Percentiles rank a stretch among this genome's conserved stretches.
Evolutionary conservation across 1,284 basidiomycete species (phyloP).

Genomic region (Sphagnurus paluster): DNA sequence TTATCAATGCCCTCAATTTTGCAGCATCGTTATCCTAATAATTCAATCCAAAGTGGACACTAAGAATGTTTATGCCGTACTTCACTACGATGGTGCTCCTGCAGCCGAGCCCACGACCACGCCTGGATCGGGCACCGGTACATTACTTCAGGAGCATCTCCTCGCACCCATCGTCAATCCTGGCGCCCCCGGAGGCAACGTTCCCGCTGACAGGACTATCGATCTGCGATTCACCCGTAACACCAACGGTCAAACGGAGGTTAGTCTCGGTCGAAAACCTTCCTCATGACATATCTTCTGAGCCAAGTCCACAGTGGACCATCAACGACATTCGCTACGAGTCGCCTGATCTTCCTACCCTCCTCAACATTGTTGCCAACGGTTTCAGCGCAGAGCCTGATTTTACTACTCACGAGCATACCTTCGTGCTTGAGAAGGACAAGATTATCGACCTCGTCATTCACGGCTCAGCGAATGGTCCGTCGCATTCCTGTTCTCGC

Average conservation of each 20-base stretch:
- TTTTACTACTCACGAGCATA: conserved; percentile 30
- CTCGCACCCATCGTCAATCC: conserved; percentile 15
- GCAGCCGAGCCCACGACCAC: conserved; percentile 1
- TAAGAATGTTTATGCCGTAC: conserved; percentile 1
- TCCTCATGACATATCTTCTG: background rate
- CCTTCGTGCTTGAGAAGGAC: conserved; percentile 26
- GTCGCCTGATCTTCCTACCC: conserved; percentile 25
- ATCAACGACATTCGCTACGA: too few species aligned
- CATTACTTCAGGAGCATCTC: conserved; percentile 21
- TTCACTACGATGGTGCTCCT: conserved; percentile 3
- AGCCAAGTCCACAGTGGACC: conserved; percentile 24
- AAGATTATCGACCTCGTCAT: conserved; percentile 33
- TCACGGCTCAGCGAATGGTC: conserved; percentile 30
- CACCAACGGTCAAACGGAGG: conserved; percentile 9
- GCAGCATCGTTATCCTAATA: background rate
- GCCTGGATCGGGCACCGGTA: background rate
- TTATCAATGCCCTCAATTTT: background rate
- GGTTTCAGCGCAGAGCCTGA: conserved; percentile 27
- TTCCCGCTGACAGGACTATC: conserved; percentile 11
- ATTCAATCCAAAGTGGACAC: conserved; percentile 1
- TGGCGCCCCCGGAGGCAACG: conserved; percentile 8
- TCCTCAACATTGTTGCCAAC: conserved; percentile 27
- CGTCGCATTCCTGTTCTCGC: background rate
- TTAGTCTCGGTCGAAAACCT: background rate
- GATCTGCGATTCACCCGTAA: conserved; percentile 6